Percentiles rank a stretch among this genome's conserved stretches.
phyloP scores from a whole-genome alignment of 768 basidiomycete species.

The Termitomyces sp. region DNA sequence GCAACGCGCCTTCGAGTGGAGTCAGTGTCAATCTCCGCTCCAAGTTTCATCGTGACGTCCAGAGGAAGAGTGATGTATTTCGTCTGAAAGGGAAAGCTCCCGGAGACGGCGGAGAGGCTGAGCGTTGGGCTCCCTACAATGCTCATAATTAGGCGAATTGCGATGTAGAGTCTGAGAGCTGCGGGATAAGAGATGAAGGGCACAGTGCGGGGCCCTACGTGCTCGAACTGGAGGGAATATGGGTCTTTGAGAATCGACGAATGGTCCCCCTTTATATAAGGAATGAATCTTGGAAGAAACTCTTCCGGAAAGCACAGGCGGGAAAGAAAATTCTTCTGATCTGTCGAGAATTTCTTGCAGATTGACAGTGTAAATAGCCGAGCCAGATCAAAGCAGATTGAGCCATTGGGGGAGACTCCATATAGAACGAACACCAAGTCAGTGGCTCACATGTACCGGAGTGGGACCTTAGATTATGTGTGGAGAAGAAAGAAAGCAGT shows the following conservation, averaged over 20 bases:
- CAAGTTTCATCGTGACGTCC: slow-evolving; percentile 25
- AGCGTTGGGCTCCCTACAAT: slow-evolving; percentile 21
- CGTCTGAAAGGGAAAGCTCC: slow-evolving; percentile 30
- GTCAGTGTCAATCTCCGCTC: slow-evolving; percentile 15
- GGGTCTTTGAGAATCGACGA: neutral
- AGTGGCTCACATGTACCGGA: slow-evolving; percentile 1
- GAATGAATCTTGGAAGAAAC: slow-evolving; percentile 3
- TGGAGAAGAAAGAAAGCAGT: neutral
- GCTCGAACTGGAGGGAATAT: neutral
- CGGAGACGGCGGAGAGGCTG: slow-evolving; percentile 25
- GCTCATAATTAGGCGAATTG: slow-evolving; percentile 1
- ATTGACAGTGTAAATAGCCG: slow-evolving; percentile 1
- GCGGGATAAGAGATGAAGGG: neutral
- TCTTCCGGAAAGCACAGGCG: neutral
- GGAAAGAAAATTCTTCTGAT: neutral
- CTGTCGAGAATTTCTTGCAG: neutral
- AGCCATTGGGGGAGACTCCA: neutral
- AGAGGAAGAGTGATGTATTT: slow-evolving; percentile 29
- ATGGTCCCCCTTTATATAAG: slow-evolving; percentile 6
- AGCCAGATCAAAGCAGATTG: neutral
- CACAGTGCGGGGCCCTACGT: neutral
- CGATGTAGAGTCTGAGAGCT: neutral
- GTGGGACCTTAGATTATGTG: neutral
- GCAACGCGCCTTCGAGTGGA: slow-evolving; percentile 17
- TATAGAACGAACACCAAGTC: slow-evolving; percentile 6